Percentiles rank a stretch among this genome's conserved stretches.
Conservation (phyloP, 139 green algal species). For the Micractinium sp. region DNA sequence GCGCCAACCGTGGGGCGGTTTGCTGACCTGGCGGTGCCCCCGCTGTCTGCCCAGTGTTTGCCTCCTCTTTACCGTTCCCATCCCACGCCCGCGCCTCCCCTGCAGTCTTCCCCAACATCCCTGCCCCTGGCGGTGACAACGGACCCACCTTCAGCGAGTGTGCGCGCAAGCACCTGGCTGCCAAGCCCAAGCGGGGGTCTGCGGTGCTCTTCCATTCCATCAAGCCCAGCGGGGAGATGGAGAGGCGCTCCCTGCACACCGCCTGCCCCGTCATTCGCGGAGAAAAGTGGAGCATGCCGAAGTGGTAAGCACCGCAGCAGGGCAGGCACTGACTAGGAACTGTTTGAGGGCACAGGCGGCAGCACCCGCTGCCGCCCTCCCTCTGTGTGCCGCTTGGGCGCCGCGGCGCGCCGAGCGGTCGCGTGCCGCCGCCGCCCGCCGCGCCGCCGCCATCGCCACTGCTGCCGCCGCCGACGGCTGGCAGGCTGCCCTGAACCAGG, state of each 20-base stretch:
- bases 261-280: conserved; percentile 76
- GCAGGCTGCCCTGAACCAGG: no score
- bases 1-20: no score
- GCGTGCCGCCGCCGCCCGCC: no score
- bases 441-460: no score
- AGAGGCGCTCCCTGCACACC: conserved; percentile 62
- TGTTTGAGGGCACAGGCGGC: no score
- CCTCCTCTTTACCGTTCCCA: background rate
- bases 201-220: conserved; percentile 73
- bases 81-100: background rate
- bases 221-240: conserved; percentile 60
- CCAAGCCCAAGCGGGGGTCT: conserved; percentile 58
- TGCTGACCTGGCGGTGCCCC: no score
- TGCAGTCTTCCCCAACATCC: conserved; percentile 67
- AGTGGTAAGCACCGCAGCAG: conserved; percentile 44
- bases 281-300: conserved; percentile 62
- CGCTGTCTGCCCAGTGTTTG: background rate
- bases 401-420: no score
- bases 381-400: no score
- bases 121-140: conserved; percentile 55
- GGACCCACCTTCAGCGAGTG: conserved; percentile 63
- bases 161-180: conserved; percentile 64
- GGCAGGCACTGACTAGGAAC: no score
- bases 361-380: no score
- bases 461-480: no score